Base-by-base conservation (phyloP, 2,329 filamentous ascomycete species). In the Fusarium luffae region DNA sequence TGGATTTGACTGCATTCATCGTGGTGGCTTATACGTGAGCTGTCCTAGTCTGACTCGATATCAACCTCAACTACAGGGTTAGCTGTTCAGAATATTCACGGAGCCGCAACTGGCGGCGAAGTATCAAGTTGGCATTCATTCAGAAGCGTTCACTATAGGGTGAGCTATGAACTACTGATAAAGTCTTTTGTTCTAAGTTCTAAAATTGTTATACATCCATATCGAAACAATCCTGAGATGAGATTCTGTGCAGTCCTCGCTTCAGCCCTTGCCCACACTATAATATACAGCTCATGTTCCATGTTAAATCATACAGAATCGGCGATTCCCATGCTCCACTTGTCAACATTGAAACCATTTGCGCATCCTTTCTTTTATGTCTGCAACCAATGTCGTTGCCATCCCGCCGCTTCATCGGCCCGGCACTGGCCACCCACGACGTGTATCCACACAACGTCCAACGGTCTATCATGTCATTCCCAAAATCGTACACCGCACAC, bases 241-340 rank as follows among this genome's bases (percentile, higher is more conserved):
- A 66, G 72, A 70, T 74, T 73, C 62, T 73, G 71, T 65, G 42
- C 43, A 44, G 34, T 59, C 18, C 49, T 46, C 34, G 37, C 41
- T 59, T 52, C 44, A 27, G 21, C 42, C 47, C 27, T 34, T 42
- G 49, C 41, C 19, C 30, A 25, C 27, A 49, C 43, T 37, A 55
- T 40, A 56, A 42, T 67, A 37, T 63, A 62, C 49, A 69, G 37
- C 34, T 48, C 25, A 49, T 58, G 41, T 46, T 54, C 42, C 54
- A 55, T 49, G 32, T 37, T 40, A 49, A 47, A 47, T 52, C 32
- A 49, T 40, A 9, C 48, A 43, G 25, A 56, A 71, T 66, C 50
- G 56, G 42, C 58, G 46, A 60, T 69, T 69, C 4, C 25, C 56
- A 62, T 49, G 46, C 32, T 44, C 51, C 44, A 47, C 41, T 40